Evolutionary conservation across 768 basidiomycete species (phyloP).

Genomic region (Mycena galopus): DNA sequence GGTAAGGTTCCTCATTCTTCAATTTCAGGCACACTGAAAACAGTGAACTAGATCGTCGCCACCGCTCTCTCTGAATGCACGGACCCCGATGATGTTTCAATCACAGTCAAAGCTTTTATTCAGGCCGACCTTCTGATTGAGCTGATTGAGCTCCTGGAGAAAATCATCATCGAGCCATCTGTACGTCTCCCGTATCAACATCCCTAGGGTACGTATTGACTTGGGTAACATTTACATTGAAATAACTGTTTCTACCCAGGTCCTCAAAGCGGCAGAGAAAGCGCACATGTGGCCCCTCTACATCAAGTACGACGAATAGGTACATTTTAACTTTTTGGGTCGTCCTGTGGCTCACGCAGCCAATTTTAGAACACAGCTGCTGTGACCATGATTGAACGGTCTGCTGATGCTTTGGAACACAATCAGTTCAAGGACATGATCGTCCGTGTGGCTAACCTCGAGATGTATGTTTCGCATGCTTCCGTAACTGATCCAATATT

Average conservation of each 20-base stretch:
- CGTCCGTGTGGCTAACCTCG: constrained; percentile 96
- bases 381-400: constrained; percentile 98
- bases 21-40: background rate
- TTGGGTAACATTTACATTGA: background rate
- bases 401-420: constrained; percentile 99
- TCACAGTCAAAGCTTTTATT: constrained; percentile 98
- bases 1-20: constrained; percentile 54
- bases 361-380: constrained; percentile 90
- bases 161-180: constrained; percentile 98
- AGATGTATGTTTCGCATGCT: constrained; percentile 73
- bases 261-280: constrained; percentile 95
- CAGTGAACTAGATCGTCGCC: constrained; percentile 77
- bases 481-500: background rate
- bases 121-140: constrained; percentile 97
- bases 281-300: constrained; percentile 99
- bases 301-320: constrained; percentile 97
- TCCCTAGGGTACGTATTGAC: constrained; percentile 78
- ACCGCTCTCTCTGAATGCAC: constrained; percentile 97
- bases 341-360: constrained; percentile 14
- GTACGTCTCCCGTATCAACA: constrained; percentile 96
- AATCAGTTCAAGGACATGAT: constrained; percentile 99
- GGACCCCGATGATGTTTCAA: constrained; percentile 97
- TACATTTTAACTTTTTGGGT: constrained; percentile 49
- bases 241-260: constrained; percentile 51
- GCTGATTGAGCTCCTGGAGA: constrained; percentile 96